These are phyloP conservation scores for Paraglomus brasilianum DNA, from an alignment of 192 early-diverging fungal genomes.

Conservation along the genomic window DNA sequence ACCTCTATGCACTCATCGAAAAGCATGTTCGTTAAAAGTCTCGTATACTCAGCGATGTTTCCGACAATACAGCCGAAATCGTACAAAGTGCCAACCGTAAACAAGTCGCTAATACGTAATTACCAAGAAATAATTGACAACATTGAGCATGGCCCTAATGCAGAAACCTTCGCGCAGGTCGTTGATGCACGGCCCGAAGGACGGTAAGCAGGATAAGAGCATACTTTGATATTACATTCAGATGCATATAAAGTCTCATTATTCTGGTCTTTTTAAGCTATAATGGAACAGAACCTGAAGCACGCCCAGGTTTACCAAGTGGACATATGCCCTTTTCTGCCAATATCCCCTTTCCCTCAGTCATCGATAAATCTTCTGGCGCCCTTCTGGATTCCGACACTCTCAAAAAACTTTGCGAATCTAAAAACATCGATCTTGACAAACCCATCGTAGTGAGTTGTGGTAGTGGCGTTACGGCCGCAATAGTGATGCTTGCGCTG, in stretches of 20 bases:
- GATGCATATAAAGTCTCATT: neutral
- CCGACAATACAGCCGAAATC: slow-evolving; percentile 30
- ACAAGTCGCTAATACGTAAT: slow-evolving; percentile 49
- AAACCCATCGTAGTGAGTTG: slow-evolving; percentile 78
- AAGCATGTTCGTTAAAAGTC: too few species aligned
- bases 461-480: slow-evolving; percentile 87
- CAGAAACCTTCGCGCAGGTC: slow-evolving; percentile 47
- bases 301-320: slow-evolving; percentile 69
- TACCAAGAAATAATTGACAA: slow-evolving; percentile 59
- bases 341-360: slow-evolving; percentile 67
- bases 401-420: slow-evolving; percentile 52
- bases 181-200: slow-evolving; percentile 69
- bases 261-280: slow-evolving; percentile 44
- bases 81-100: slow-evolving; percentile 38
- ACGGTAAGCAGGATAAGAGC: slow-evolving; percentile 31
- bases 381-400: slow-evolving; percentile 56
- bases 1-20: neutral
- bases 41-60: too few species aligned
- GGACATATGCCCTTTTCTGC: slow-evolving; percentile 84
- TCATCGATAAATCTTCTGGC: slow-evolving; percentile 55
- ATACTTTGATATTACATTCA: neutral
- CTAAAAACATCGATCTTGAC: slow-evolving; percentile 63
- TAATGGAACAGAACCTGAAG: slow-evolving; percentile 73
- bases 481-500: slow-evolving; percentile 77
- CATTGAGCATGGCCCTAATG: slow-evolving; percentile 42